phyloP scores from a whole-genome alignment of 768 basidiomycete species.

The Lactarius pseudohatsudake region DNA sequence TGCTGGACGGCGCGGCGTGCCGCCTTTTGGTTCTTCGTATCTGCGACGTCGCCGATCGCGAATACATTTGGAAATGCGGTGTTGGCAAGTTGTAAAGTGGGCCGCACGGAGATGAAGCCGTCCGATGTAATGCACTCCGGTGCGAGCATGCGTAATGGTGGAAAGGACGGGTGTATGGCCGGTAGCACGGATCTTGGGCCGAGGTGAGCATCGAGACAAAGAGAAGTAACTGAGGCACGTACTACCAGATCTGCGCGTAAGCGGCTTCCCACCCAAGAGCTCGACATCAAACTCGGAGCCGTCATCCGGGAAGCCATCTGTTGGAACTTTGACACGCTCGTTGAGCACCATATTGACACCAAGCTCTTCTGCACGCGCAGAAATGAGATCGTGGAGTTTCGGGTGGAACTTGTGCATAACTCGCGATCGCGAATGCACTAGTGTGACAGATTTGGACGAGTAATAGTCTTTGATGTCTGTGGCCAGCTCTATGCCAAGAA shows the following conservation, averaged over 20 bases:
- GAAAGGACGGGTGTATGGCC: conserved; percentile 36
- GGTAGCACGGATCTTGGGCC: conserved; percentile 34
- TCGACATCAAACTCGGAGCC: conserved; percentile 28
- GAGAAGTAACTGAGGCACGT: not conserved
- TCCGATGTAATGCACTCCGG: conserved; percentile 27
- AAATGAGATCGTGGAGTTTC: conserved; percentile 32
- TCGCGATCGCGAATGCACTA: conserved; percentile 33
- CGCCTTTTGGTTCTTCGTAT: conserved; percentile 32
- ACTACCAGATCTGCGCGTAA: conserved; percentile 31
- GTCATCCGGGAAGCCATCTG: conserved; percentile 33
- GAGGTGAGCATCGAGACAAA: not conserved
- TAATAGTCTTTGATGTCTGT: conserved; percentile 33
- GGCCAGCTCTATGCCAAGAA: conserved; percentile 31
- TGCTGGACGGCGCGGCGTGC: conserved; percentile 32
- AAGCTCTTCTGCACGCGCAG: conserved; percentile 30
- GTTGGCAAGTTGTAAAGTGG: conserved; percentile 34
- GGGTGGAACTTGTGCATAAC: conserved; percentile 34
- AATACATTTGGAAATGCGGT: conserved; percentile 28
- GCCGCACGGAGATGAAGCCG: conserved; percentile 32
- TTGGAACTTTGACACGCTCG: conserved; percentile 33
- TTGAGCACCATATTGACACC: conserved; percentile 29
- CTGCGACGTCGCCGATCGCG: conserved; percentile 35
- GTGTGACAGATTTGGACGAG: conserved; percentile 31
- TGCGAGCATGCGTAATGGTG: conserved; percentile 31
- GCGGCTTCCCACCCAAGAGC: conserved; percentile 24